Percentiles rank a stretch among this genome's conserved stretches.
Evolutionary conservation across 352 stramenopile genomes (phyloP).

Genomic region (Phytophthora hibernalis): DNA sequence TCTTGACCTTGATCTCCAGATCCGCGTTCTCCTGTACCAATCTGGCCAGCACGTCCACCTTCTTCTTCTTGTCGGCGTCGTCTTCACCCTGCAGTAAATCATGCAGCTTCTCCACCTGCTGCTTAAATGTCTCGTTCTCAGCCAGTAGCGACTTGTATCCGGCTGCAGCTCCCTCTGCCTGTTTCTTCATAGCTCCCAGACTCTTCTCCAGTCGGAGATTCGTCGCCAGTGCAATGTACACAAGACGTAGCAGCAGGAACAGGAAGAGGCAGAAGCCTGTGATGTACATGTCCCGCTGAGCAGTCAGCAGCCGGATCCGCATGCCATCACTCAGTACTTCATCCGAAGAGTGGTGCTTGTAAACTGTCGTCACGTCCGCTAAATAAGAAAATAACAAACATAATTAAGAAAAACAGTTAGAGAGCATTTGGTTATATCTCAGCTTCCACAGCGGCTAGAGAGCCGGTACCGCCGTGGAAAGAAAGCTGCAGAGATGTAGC

Average conservation of each 20-base stretch:
- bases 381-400: slow-evolving; percentile 9
- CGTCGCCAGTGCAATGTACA: slow-evolving; percentile 74
- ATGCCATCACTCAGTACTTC: slow-evolving; percentile 72
- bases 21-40: slow-evolving; percentile 72
- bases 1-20: slow-evolving; percentile 52
- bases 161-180: slow-evolving; percentile 67
- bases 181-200: slow-evolving; percentile 77
- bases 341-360: slow-evolving; percentile 72
- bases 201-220: slow-evolving; percentile 81
- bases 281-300: slow-evolving; percentile 90
- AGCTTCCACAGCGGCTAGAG: slow-evolving; percentile 9
- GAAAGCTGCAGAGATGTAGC: slow-evolving; percentile 18
- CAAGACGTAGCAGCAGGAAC: slow-evolving; percentile 78
- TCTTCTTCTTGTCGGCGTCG: slow-evolving; percentile 51
- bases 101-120: slow-evolving; percentile 76
- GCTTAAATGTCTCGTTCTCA: slow-evolving; percentile 73
- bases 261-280: slow-evolving; percentile 87
- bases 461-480: not conserved
- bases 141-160: slow-evolving; percentile 75
- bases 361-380: slow-evolving; percentile 79
- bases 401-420: slow-evolving; percentile 31
- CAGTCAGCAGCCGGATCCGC: slow-evolving; percentile 79
- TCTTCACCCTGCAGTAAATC: slow-evolving; percentile 48
- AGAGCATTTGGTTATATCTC: slow-evolving; percentile 16
- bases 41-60: slow-evolving; percentile 53